These are phyloP conservation scores for Yamadazyma taylorii DNA, from an alignment of 1,139 yeast genomes.

Conservation along the genomic window DNA sequence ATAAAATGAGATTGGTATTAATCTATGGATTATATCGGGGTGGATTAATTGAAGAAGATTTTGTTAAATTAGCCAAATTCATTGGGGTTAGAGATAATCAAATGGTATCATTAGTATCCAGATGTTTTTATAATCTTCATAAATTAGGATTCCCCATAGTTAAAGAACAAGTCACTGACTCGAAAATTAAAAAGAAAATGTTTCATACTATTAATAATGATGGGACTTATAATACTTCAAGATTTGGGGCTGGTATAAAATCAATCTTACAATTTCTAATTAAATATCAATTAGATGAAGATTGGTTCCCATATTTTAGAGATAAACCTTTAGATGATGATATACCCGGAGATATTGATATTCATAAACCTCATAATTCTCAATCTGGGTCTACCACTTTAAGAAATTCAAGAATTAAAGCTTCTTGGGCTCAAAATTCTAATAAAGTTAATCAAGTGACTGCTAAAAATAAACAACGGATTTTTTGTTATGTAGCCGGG, in stretches of 20 bases:
- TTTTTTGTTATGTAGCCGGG: constrained; percentile 84
- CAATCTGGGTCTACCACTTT: constrained; percentile 36
- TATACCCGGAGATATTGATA: constrained; percentile 35
- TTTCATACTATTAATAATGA: constrained; percentile 69
- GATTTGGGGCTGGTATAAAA: constrained; percentile 74
- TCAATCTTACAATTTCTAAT: constrained; percentile 52
- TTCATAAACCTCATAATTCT: constrained; percentile 17
- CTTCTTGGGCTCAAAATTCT: constrained; percentile 74
- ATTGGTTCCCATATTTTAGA: constrained; percentile 70
- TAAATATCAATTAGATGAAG: constrained; percentile 51
- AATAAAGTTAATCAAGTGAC: constrained; percentile 22
- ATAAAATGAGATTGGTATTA: constrained; percentile 75
- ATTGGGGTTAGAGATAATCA: constrained; percentile 64
- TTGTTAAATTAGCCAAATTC: constrained; percentile 67
- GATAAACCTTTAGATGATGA: constrained; percentile 72
- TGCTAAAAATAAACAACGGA: constrained; percentile 59
- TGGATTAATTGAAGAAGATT: constrained; percentile 77
- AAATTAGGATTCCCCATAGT: constrained; percentile 66
- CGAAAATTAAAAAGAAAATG: constrained; percentile 41
- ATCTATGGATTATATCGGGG: constrained; percentile 81
- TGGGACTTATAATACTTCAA: constrained; percentile 68
- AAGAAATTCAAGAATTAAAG: constrained; percentile 74
- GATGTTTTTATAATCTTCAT: constrained; percentile 64
- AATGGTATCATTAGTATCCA: constrained; percentile 41
- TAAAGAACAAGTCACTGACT: constrained; percentile 46